A percentile compares a stretch with the other conserved stretches of the same genome.
Conservation (phyloP, 306 rosid species). For the Lathyrus oleraceus region DNA sequence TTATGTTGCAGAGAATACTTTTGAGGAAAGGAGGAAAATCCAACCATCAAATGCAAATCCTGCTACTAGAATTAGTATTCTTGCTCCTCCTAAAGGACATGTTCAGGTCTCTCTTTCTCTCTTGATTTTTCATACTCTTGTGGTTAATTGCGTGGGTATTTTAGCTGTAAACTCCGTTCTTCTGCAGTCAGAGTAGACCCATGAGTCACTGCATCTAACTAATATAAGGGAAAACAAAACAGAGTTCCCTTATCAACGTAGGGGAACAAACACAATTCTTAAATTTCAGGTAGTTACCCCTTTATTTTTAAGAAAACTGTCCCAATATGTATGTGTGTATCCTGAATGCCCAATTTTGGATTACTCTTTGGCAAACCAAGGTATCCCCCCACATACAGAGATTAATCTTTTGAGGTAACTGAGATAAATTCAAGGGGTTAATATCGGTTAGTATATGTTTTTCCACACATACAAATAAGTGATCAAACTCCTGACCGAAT, state of each 20-base stretch:
- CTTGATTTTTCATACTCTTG: constrained; percentile 9
- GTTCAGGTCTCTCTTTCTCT: constrained; percentile 53
- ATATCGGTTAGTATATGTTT: not conserved
- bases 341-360: not conserved
- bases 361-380: not conserved
- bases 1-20: constrained; percentile 52
- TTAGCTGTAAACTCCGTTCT: not conserved
- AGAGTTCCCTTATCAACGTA: not conserved
- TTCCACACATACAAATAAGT: not conserved
- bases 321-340: not conserved
- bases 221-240: not conserved
- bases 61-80: constrained; percentile 60
- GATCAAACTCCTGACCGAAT: not conserved
- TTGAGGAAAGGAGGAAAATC: constrained; percentile 65
- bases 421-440: not conserved
- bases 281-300: not conserved
- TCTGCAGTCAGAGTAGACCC: constrained; percentile 7
- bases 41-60: constrained; percentile 54
- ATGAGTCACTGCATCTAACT: constrained; percentile 1
- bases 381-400: not conserved
- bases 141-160: not conserved
- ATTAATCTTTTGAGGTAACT: not conserved
- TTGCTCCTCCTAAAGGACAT: constrained; percentile 80
- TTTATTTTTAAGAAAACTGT: constrained; percentile 13
- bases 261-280: constrained; percentile 8